phyloP scores from a whole-genome alignment of 305 asterid genomes.

The Solanum aculeatissimum region DNA sequence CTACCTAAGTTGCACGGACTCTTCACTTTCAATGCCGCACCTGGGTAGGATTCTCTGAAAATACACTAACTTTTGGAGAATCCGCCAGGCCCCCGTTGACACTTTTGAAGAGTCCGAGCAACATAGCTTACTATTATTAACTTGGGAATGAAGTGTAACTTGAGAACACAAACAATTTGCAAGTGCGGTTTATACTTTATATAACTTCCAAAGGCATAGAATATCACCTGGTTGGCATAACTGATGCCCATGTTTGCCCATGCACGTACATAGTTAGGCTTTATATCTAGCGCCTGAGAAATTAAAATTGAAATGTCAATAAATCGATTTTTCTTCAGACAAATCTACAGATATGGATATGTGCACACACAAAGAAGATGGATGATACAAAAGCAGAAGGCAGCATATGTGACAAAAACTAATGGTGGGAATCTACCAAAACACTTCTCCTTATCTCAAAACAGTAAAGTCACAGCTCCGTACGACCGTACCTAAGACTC shows the following conservation, averaged over 20 bases:
- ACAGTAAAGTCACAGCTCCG: neutral
- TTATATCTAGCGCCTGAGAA: slow-evolving; percentile 90
- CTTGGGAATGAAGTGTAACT: neutral
- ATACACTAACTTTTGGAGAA: too few relatives aligned
- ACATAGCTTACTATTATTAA: neutral
- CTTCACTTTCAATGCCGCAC: too few relatives aligned
- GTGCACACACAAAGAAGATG: neutral
- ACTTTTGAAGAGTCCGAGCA: too few relatives aligned
- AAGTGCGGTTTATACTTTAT: neutral
- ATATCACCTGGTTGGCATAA: slow-evolving; percentile 94
- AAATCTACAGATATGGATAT: neutral
- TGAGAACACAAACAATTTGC: neutral
- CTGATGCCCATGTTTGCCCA: slow-evolving; percentile 99
- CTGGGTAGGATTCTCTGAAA: too few relatives aligned
- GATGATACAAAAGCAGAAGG: neutral
- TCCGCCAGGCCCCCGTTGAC: too few relatives aligned
- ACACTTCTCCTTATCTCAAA: neutral
- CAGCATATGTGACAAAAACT: neutral
- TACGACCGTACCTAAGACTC: neutral
- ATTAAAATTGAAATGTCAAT: slow-evolving; percentile 4
- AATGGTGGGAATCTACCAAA: neutral
- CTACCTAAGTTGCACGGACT: neutral
- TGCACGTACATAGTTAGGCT: slow-evolving; percentile 97
- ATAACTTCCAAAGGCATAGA: neutral
- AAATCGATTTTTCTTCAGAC: slow-evolving; percentile 2